These are phyloP conservation scores for Grosmannia clavigera DNA, from an alignment of 2,329 filamentous ascomycete species.

Conservation along the genomic window DNA sequence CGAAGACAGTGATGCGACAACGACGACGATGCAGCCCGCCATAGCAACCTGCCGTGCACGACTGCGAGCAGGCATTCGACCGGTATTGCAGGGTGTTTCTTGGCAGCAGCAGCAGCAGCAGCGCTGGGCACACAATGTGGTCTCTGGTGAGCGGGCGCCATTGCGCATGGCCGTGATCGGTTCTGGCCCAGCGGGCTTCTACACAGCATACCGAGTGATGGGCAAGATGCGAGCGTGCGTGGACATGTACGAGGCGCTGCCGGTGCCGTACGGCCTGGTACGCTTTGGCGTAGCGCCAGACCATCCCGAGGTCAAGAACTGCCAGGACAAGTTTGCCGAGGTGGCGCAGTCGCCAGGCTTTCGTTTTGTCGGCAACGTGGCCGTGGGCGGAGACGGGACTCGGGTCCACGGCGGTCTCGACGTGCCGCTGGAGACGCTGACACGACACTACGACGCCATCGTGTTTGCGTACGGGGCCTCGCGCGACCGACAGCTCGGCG, in stretches of 20 bases:
- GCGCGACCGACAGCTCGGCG: slow-evolving; percentile 63
- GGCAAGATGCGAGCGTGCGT: slow-evolving; percentile 60
- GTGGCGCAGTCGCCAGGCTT: slow-evolving; percentile 74
- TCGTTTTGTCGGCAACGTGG: slow-evolving; percentile 82
- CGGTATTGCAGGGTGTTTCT: not conserved
- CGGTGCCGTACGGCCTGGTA: slow-evolving; percentile 85
- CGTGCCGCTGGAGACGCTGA: slow-evolving; percentile 55
- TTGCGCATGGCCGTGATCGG: slow-evolving; percentile 81
- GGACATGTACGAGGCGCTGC: slow-evolving; percentile 94
- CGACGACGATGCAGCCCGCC: slow-evolving; percentile 1
- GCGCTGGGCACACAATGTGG: not conserved
- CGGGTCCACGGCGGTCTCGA: slow-evolving; percentile 14
- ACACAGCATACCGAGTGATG: slow-evolving; percentile 79
- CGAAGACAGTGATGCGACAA: not conserved
- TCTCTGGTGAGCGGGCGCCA: not conserved
- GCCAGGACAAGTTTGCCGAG: slow-evolving; percentile 84
- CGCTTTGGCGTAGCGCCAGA: slow-evolving; percentile 95
- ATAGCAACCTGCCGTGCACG: slow-evolving; percentile 3
- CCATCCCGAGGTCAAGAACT: slow-evolving; percentile 98
- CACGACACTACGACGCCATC: slow-evolving; percentile 80
- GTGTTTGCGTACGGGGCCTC: slow-evolving; percentile 89
- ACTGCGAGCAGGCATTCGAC: not conserved
- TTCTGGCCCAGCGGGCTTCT: slow-evolving; percentile 92
- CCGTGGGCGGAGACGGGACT: slow-evolving; percentile 42
- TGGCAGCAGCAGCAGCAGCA: too few species aligned